These are phyloP conservation scores for Parathielavia appendiculata DNA, from an alignment of 495 filamentous ascomycete genomes.

Conservation along the genomic window DNA sequence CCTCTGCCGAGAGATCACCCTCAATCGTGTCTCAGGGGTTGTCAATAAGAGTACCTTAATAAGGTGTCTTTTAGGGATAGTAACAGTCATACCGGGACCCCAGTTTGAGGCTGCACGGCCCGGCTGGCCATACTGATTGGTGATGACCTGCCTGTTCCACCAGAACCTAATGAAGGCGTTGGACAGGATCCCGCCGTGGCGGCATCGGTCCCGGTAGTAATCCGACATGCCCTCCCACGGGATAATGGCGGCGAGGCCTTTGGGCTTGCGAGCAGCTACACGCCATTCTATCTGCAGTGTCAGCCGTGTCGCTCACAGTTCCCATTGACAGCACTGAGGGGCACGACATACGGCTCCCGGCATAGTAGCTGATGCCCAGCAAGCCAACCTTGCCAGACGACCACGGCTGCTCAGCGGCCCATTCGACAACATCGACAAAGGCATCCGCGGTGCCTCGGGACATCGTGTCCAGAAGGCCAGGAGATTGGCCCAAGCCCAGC, in stretches of 20 bases:
- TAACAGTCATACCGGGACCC: conserved; percentile 24
- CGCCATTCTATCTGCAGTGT: conserved; percentile 44
- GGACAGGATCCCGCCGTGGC: conserved; percentile 62
- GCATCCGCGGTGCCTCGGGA: conserved; percentile 52
- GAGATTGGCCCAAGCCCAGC: conserved; percentile 53
- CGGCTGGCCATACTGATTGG: conserved; percentile 57
- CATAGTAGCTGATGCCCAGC: conserved; percentile 59
- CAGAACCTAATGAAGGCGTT: conserved; percentile 59
- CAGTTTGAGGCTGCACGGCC: conserved; percentile 31
- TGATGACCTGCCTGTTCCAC: conserved; percentile 60
- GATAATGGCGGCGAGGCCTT: conserved; percentile 54
- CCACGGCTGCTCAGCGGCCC: conserved; percentile 58
- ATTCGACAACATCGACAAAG: conserved; percentile 61
- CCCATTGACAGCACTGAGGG: background rate
- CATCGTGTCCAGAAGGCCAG: conserved; percentile 57
- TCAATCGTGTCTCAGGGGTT: conserved; percentile 49
- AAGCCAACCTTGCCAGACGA: conserved; percentile 58
- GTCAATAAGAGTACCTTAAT: background rate
- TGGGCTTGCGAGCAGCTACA: conserved; percentile 55
- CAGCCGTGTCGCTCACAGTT: background rate
- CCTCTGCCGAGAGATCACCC: conserved; percentile 50
- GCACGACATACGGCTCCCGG: conserved; percentile 41
- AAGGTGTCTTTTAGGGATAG: too few species aligned
- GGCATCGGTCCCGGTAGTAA: conserved; percentile 58
- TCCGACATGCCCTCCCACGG: conserved; percentile 70